These are phyloP conservation scores for Camellia japonica DNA, from an alignment of 148 eudicot genomes.

Conservation along the genomic window DNA sequence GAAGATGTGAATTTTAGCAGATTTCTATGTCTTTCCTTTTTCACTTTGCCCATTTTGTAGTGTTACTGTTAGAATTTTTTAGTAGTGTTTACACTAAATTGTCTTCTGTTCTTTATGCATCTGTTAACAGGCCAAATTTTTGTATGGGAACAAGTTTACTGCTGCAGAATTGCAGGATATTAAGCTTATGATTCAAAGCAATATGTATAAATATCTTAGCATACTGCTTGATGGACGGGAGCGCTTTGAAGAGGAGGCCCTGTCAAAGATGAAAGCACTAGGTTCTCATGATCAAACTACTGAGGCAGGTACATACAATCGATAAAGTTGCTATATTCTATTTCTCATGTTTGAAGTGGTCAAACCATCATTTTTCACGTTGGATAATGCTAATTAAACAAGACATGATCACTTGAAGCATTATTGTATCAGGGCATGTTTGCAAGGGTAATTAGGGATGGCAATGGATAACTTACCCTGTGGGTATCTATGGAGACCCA, in stretches of 20 bases:
- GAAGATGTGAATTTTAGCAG: too few species aligned
- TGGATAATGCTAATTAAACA: too few species aligned
- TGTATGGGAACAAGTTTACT: constrained; percentile 78
- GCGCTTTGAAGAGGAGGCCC: constrained; percentile 86
- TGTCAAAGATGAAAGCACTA: constrained; percentile 31
- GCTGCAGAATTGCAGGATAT: constrained; percentile 80
- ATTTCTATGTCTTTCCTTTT: too few species aligned
- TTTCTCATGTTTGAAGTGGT: constrained; percentile 11
- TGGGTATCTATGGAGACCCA: too few species aligned
- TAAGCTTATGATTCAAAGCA: constrained; percentile 95
- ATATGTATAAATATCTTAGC: constrained; percentile 85
- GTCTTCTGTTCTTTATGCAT: constrained; percentile 10
- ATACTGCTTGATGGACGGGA: constrained; percentile 91
- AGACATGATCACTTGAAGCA: too few species aligned
- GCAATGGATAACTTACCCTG: too few species aligned
- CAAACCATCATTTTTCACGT: background rate
- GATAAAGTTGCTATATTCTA: constrained; percentile 9
- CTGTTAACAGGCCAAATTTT: constrained; percentile 78
- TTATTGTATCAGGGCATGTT: background rate
- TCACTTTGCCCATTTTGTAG: background rate
- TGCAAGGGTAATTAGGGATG: background rate
- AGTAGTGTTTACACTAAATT: constrained; percentile 9
- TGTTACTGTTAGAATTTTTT: background rate
- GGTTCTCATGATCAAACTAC: constrained; percentile 26
- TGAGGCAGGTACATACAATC: constrained; percentile 43